Evolutionary conservation across 1,284 basidiomycete species (phyloP).

Genomic region (Ganoderma sinense): DNA sequence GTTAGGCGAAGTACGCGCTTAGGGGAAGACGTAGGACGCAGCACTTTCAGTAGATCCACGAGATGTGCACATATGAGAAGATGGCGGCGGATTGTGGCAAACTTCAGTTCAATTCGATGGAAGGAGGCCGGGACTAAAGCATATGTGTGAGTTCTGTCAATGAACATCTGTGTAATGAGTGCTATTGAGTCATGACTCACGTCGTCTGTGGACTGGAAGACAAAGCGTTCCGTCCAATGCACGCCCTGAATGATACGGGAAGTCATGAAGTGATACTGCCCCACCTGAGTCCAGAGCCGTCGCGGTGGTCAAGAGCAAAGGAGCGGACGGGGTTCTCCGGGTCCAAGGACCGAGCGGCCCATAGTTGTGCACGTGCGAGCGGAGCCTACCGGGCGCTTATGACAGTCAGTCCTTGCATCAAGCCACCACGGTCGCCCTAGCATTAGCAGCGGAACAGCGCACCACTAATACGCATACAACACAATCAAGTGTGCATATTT

Average conservation of each 20-base stretch:
- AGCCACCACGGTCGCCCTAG: background rate
- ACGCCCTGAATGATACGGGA: too few relatives aligned
- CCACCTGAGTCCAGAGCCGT: background rate
- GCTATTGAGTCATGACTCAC: too few relatives aligned
- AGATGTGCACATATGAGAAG: background rate
- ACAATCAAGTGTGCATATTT: too few relatives aligned
- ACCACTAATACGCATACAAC: too few relatives aligned
- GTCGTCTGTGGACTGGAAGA: too few relatives aligned
- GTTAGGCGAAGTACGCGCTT: background rate
- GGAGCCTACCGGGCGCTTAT: background rate
- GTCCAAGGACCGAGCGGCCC: background rate
- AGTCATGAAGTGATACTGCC: too few relatives aligned
- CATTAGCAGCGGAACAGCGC: too few relatives aligned
- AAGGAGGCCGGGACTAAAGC: background rate
- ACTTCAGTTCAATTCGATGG: background rate
- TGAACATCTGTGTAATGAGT: too few relatives aligned
- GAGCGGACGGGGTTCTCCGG: too few relatives aligned
- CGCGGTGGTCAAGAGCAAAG: background rate
- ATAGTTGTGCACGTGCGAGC: too few relatives aligned
- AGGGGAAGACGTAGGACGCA: background rate
- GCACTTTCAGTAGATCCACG: constrained; percentile 7
- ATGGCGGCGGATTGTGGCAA: background rate
- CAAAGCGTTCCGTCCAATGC: too few relatives aligned
- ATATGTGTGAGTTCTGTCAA: background rate
- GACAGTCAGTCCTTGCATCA: background rate